Evolutionary conservation across 2,329 filamentous ascomycete species (phyloP).

Genomic region (Trichophyton mentagrophytes): DNA sequence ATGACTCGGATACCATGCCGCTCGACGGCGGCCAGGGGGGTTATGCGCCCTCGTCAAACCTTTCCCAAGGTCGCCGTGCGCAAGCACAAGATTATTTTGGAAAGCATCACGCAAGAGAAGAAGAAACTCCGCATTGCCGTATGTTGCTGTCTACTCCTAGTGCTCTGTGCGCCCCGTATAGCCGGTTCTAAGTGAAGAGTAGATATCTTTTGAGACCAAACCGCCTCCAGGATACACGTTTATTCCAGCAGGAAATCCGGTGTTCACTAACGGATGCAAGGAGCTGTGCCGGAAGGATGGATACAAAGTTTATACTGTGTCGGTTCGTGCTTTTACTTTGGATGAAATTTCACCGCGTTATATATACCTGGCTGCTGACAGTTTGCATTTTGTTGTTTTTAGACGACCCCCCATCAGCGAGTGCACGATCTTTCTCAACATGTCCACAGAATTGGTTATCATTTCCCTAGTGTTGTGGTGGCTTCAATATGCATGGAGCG

Average conservation of each 20-base stretch:
- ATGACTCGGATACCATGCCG: slow-evolving; percentile 29
- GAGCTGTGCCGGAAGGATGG: slow-evolving; percentile 45
- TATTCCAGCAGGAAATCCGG: slow-evolving; percentile 47
- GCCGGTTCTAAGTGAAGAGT: slow-evolving; percentile 23
- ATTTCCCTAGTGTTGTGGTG: slow-evolving; percentile 50
- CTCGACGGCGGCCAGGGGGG: slow-evolving; percentile 23
- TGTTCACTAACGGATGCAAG: slow-evolving; percentile 47
- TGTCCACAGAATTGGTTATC: slow-evolving; percentile 49
- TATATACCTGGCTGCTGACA: not conserved
- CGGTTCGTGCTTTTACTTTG: slow-evolving; percentile 37
- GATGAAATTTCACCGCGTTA: not conserved
- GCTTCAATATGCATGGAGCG: slow-evolving; percentile 41
- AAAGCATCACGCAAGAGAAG: slow-evolving; percentile 46
- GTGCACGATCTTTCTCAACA: slow-evolving; percentile 46
- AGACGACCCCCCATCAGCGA: slow-evolving; percentile 40
- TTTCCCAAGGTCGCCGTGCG: slow-evolving; percentile 24
- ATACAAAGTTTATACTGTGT: slow-evolving; percentile 45
- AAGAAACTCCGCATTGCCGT: slow-evolving; percentile 45
- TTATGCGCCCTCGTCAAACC: slow-evolving; percentile 23
- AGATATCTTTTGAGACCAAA: slow-evolving; percentile 45
- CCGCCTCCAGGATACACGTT: slow-evolving; percentile 49
- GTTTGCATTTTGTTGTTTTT: not conserved
- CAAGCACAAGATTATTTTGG: slow-evolving; percentile 46
- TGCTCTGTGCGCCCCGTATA: not conserved
- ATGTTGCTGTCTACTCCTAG: slow-evolving; percentile 19